A percentile compares a stretch with the other conserved stretches of the same genome.
Conservation (phyloP, 176 grass and related monocot species). For the Tuctoria greenei region DNA sequence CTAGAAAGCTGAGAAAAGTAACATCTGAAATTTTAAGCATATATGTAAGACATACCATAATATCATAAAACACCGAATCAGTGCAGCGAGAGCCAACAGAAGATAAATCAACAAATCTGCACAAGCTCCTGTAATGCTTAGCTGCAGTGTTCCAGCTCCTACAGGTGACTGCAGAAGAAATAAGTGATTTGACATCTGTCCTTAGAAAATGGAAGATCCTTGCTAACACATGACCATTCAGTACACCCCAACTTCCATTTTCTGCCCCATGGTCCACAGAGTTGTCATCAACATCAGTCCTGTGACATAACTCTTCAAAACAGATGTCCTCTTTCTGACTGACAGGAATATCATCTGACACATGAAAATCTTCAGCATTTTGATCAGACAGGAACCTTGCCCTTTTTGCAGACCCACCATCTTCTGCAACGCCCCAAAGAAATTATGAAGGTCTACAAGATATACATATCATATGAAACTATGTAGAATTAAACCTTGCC, state of each 20-base stretch:
- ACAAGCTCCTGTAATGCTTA: conserved; percentile 70
- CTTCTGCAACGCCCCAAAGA: conserved; percentile 55
- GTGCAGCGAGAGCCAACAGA: conserved; percentile 71
- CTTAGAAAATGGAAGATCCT: conserved; percentile 94
- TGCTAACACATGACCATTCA: conserved; percentile 61
- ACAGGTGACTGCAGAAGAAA: conserved; percentile 82
- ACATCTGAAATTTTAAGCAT: conserved; percentile 31
- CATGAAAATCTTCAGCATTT: conserved; percentile 66
- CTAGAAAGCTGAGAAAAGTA: conserved; percentile 39
- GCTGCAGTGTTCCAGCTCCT: conserved; percentile 64
- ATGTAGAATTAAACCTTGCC: too few species aligned
- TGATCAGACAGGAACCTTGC: conserved; percentile 57
- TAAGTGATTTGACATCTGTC: conserved; percentile 76
- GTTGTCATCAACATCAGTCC: conserved; percentile 45
- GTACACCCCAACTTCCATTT: conserved; percentile 64
- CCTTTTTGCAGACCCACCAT: conserved; percentile 74
- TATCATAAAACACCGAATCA: conserved; percentile 55
- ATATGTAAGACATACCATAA: conserved; percentile 69
- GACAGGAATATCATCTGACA: conserved; percentile 57
- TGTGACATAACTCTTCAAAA: conserved; percentile 78
- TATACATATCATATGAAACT: not conserved
- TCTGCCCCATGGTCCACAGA: conserved; percentile 12
- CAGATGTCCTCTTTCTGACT: conserved; percentile 63
- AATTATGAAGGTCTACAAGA: conserved; percentile 20
- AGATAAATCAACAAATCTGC: conserved; percentile 76